phyloP scores from a whole-genome alignment of 345 rosid genomes.

The Salix arbutifolia region DNA sequence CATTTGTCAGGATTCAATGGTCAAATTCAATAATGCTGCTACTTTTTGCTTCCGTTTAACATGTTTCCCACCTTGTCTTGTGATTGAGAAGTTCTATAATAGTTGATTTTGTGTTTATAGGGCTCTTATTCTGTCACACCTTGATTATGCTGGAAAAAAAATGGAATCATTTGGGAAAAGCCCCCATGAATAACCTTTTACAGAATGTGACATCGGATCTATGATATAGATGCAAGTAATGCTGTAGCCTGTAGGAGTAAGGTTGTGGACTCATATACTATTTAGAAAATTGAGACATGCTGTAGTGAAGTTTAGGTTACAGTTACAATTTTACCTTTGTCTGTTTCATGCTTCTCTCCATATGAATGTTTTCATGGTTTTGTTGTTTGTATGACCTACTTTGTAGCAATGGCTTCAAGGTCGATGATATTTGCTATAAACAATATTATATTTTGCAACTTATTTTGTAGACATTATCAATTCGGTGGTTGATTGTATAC shows the following conservation, averaged over 20 bases:
- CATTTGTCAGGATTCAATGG: no score
- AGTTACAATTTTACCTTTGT: neutral
- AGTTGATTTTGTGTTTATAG: neutral
- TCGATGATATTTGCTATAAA: neutral
- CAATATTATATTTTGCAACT: neutral
- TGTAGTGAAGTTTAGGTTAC: neutral
- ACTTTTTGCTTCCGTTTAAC: no score
- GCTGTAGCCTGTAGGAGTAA: neutral
- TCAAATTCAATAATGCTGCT: no score
- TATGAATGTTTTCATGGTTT: neutral
- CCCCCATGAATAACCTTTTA: no score
- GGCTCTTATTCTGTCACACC: neutral
- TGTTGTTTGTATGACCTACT: neutral
- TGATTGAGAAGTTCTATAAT: neutral
- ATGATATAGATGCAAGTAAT: neutral
- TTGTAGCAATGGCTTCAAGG: neutral
- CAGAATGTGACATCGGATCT: no score
- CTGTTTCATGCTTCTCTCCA: neutral
- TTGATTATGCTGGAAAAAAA: neutral
- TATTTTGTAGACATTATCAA: neutral
- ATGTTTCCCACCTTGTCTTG: neutral
- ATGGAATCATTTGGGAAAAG: neutral
- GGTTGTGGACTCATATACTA: neutral
- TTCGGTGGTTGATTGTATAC: constrained; percentile 2
- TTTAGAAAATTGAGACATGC: no score